Evolutionary conservation across 2,329 filamentous ascomycete genomes (phyloP).

Genomic region (Periglandula ipomoeae): DNA sequence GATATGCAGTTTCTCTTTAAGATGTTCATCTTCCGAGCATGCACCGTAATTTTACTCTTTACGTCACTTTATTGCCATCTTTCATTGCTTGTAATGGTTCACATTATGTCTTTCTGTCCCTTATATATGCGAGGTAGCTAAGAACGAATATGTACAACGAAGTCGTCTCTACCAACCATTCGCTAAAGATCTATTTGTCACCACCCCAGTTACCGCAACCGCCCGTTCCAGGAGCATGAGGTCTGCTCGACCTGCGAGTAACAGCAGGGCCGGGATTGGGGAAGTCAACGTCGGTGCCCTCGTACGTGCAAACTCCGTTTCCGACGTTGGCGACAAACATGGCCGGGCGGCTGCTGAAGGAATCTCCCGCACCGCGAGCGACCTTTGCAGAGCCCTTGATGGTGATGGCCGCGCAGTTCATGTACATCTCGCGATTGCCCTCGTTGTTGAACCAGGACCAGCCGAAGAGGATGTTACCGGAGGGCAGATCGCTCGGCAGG

Average conservation of each 20-base stretch:
- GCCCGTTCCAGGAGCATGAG: conserved; percentile 3
- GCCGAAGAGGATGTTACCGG: conserved; percentile 41
- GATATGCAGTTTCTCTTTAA: too few relatives aligned
- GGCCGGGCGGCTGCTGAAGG: conserved; percentile 46
- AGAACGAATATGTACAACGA: too few relatives aligned
- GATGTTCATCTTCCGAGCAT: too few relatives aligned
- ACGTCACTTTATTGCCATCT: too few relatives aligned
- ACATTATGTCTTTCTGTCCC: too few relatives aligned
- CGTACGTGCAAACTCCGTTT: conserved; percentile 45
- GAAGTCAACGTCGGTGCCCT: conserved; percentile 49
- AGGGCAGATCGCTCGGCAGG: conserved; percentile 42
- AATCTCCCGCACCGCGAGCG: conserved; percentile 8
- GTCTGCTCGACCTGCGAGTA: conserved; percentile 10
- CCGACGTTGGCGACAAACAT: conserved; percentile 60
- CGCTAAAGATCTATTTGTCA: not conserved
- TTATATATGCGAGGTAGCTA: too few relatives aligned
- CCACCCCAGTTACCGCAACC: conserved; percentile 4
- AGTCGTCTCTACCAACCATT: too few relatives aligned
- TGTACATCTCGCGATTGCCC: conserved; percentile 61
- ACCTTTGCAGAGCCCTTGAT: conserved; percentile 22
- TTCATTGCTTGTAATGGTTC: too few relatives aligned
- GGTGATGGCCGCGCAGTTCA: conserved; percentile 56
- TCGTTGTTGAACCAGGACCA: conserved; percentile 58
- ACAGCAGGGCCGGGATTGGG: conserved; percentile 51
- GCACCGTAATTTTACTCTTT: too few relatives aligned